A percentile compares a stretch with the other conserved stretches of the same genome.
Conservation (phyloP, 495 filamentous ascomycete genomes). For the Baudoinia panamericana region DNA sequence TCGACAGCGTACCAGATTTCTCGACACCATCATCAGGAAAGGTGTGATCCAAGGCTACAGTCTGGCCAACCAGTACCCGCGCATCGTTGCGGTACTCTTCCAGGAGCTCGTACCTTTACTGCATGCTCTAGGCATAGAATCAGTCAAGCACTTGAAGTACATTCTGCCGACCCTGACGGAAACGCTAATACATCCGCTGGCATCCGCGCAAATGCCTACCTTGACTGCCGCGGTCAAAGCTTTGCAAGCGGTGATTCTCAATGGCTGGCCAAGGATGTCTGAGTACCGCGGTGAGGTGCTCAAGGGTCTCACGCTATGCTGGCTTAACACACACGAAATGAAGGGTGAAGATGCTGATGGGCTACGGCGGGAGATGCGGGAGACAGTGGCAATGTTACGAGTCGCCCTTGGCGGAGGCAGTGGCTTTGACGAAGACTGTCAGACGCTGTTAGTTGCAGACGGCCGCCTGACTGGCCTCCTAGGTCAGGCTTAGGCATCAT, state of each 20-base stretch:
- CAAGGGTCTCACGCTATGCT: constrained; percentile 49
- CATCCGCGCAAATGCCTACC: constrained; percentile 33
- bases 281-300: constrained; percentile 56
- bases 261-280: constrained; percentile 60
- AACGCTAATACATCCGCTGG: constrained; percentile 60
- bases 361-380: constrained; percentile 38
- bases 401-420: constrained; percentile 22
- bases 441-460: constrained; percentile 33
- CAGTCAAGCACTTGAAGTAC: constrained; percentile 63
- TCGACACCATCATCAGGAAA: constrained; percentile 21
- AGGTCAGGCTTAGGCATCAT: too few species aligned
- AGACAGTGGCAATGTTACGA: constrained; percentile 32
- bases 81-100: constrained; percentile 40
- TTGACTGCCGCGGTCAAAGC: constrained; percentile 44
- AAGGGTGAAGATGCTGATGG: constrained; percentile 23
- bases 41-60: constrained; percentile 34
- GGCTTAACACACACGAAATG: constrained; percentile 46
- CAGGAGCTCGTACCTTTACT: constrained; percentile 41
- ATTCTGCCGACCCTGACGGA: constrained; percentile 53
- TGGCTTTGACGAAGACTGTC: constrained; percentile 26
- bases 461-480: too few species aligned
- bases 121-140: constrained; percentile 49
- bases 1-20: constrained; percentile 15
- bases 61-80: constrained; percentile 29
- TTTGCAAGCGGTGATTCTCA: constrained; percentile 47